A percentile compares a stretch with the other conserved stretches of the same genome.
Conservation (phyloP, 495 filamentous ascomycete genomes). For the Penicillium mononematosum region DNA sequence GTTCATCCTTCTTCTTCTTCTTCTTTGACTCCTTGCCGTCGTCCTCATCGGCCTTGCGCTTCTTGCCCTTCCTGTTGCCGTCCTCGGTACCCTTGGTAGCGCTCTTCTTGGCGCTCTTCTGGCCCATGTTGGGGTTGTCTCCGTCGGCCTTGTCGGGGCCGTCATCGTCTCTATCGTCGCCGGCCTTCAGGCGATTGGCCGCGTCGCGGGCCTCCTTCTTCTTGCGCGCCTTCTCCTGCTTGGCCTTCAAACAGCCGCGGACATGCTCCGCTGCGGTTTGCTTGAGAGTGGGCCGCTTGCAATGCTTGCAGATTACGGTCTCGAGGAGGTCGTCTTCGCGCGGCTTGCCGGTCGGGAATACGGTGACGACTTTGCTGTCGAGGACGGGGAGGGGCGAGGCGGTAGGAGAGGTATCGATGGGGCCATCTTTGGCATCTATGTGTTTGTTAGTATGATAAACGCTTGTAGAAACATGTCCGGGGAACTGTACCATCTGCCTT, state of each 20-base stretch:
- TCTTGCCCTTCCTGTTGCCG: slow-evolving; percentile 76
- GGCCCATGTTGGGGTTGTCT: slow-evolving; percentile 44
- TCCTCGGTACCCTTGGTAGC: slow-evolving; percentile 62
- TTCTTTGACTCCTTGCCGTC: slow-evolving; percentile 77
- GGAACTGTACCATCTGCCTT: slow-evolving; percentile 49
- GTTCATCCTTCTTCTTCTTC: slow-evolving; percentile 88
- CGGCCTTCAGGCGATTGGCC: slow-evolving; percentile 60
- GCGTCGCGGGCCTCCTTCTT: slow-evolving; percentile 71
- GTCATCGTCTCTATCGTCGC: slow-evolving; percentile 62
- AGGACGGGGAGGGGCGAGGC: slow-evolving; percentile 67
- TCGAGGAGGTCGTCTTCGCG: slow-evolving; percentile 64
- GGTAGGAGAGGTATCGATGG: slow-evolving; percentile 37
- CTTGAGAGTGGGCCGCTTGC: slow-evolving; percentile 71
- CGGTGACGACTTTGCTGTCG: slow-evolving; percentile 63
- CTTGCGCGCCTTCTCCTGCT: slow-evolving; percentile 76
- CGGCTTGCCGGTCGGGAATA: slow-evolving; percentile 72
- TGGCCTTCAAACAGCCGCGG: slow-evolving; percentile 67
- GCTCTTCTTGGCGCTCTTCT: slow-evolving; percentile 71
- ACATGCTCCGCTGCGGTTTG: slow-evolving; percentile 63
- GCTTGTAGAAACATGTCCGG: not conserved
- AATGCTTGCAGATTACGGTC: slow-evolving; percentile 74
- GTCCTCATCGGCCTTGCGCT: slow-evolving; percentile 85
- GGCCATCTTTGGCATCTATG: slow-evolving; percentile 31
- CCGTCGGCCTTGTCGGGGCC: slow-evolving; percentile 40
- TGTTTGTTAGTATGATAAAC: not conserved